Evolutionary conservation across 2,329 filamentous ascomycete species (phyloP).

Genomic region (Talaromyces funiculosus): DNA sequence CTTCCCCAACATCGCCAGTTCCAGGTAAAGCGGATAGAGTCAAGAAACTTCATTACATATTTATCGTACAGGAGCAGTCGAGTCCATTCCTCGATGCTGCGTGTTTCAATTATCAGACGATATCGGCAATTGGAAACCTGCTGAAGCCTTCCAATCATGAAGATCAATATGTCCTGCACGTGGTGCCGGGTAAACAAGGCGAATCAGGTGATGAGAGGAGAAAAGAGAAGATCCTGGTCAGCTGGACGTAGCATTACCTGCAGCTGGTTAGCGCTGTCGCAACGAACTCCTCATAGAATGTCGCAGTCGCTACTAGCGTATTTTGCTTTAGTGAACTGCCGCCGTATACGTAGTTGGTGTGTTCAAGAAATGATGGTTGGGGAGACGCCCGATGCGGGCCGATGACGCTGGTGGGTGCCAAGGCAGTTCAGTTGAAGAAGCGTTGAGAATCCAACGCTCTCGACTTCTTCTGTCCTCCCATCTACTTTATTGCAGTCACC

Average conservation of each 20-base stretch:
- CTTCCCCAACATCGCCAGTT: background rate
- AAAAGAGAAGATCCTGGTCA: background rate
- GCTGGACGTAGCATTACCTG: background rate
- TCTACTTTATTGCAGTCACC: background rate
- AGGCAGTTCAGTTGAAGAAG: constrained; percentile 5
- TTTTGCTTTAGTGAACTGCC: background rate
- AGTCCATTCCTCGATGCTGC: background rate
- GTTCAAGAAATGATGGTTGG: constrained; percentile 2
- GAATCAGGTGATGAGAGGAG: background rate
- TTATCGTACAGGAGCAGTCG: background rate
- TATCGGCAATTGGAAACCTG: background rate
- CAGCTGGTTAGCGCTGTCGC: background rate
- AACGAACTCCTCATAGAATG: background rate
- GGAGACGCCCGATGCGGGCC: constrained; percentile 10
- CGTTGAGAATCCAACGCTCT: constrained; percentile 14
- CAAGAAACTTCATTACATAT: background rate
- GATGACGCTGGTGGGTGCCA: constrained; percentile 10
- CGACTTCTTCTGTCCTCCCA: background rate
- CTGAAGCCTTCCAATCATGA: background rate
- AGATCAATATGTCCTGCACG: background rate
- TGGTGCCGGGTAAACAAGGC: background rate
- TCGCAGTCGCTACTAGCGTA: background rate
- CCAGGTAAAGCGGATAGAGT: background rate
- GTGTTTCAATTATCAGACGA: background rate
- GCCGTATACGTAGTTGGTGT: background rate